Evolutionary conservation across 1,284 basidiomycete species (phyloP), one percentile per base, ranked within the genome.

Genomic region (Cryptococcus jaspeensis): DNA sequence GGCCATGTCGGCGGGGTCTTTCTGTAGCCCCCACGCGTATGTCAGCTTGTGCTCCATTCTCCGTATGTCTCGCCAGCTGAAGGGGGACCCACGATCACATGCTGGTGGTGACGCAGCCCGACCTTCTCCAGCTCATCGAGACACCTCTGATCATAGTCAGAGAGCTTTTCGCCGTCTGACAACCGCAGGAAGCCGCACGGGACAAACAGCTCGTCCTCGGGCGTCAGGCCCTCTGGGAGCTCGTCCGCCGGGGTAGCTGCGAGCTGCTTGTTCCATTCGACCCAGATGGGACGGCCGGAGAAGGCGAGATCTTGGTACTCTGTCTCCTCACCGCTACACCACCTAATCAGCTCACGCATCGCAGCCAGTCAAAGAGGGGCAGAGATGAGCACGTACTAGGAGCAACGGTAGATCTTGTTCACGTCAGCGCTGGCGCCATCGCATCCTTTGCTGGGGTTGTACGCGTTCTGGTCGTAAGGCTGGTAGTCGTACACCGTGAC

Each of bases 271-370:
- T 63, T 65, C 66, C 66, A 67, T 43, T 60, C 55, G 11, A 50
- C 28, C 66, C 66, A 67, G 16, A 62, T 63, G 2, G 58, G 50
- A n/a, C 58, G 50, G 18, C 61, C 60, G 0, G 50, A 50, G 22
- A 59, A 58, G 5, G 64, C 66, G 6, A 67, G 56, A 40, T 67
- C 59, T 54, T 67, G 66, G 43, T 67, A 67, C 37, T 60, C 60
- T 32, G 38, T 52, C 44, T 60, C 55, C 13, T 53, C 46, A 7
- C 59, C 56, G 46, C 61, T 63, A 48, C 7, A 28, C 5, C 28
- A 13, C n/a, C 37, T 15, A 5, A 25, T 56, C n/a, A 48, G 49
- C 28, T 32, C 39, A 47, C 6, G 4, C 23, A 41, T 25, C 38
- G 23, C 11, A 32, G 32, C 11, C 20, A 40, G 13, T 15, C 5